These are phyloP conservation scores for Paulownia fortunei DNA, from an alignment of 257 asterid species.

Conservation along the genomic window DNA sequence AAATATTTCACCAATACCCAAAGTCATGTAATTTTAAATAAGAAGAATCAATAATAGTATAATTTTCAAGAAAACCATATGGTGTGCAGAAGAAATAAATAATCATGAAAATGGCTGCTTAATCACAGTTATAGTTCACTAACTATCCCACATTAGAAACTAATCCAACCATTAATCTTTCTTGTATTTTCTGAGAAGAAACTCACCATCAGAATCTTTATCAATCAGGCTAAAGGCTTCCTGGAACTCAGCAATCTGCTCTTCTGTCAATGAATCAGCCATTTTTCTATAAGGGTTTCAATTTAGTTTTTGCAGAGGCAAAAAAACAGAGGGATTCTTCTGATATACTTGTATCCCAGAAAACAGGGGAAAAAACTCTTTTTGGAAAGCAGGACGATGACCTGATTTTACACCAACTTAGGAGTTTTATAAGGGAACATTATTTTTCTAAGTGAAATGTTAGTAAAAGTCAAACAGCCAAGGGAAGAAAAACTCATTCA, in stretches of 20 bases:
- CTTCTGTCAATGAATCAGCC: constrained; percentile 57
- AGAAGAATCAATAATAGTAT: background rate
- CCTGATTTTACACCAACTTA: background rate
- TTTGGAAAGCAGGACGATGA: background rate
- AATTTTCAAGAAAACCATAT: background rate
- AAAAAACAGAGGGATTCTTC: background rate
- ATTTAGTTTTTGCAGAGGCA: background rate
- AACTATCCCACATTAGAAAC: background rate
- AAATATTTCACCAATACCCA: background rate
- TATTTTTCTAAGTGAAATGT: background rate
- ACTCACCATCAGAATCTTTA: constrained; percentile 63
- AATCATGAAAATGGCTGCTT: background rate
- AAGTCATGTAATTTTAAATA: no score
- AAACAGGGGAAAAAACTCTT: background rate
- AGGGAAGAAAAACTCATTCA: constrained; percentile 4
- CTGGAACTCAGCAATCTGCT: constrained; percentile 59
- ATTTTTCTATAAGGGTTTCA: constrained; percentile 18
- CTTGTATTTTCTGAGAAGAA: background rate
- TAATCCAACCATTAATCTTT: background rate
- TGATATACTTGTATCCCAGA: background rate
- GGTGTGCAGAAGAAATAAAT: background rate
- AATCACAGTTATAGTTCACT: no score
- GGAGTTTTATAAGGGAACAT: background rate
- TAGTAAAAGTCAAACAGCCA: constrained; percentile 2
- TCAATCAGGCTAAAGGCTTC: constrained; percentile 67